phyloP scores from a whole-genome alignment of 805 yeast species.

The Debaryomyces prosopidis region DNA sequence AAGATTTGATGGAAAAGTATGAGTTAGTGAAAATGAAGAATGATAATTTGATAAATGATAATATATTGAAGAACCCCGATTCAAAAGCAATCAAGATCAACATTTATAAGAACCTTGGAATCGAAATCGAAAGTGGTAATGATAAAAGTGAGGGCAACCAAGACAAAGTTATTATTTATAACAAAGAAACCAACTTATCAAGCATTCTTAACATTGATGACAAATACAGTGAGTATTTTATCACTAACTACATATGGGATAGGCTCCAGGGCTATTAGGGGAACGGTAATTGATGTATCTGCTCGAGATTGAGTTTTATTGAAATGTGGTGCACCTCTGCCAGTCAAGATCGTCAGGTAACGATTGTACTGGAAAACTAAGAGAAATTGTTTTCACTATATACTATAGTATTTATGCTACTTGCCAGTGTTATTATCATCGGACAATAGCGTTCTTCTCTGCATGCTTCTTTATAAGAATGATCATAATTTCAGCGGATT shows the following conservation, averaged over 20 bases:
- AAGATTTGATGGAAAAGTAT: slow-evolving; percentile 37
- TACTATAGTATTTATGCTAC: too few relatives aligned
- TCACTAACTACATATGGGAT: slow-evolving; percentile 81
- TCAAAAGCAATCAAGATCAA: slow-evolving; percentile 54
- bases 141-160: slow-evolving; percentile 18
- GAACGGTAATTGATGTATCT: too few relatives aligned
- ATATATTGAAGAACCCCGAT: slow-evolving; percentile 37
- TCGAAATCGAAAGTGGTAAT: slow-evolving; percentile 42
- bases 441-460: too few relatives aligned
- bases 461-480: too few relatives aligned
- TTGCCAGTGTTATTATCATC: too few relatives aligned
- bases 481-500: too few relatives aligned
- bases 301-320: too few relatives aligned
- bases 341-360: too few relatives aligned
- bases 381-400: too few relatives aligned
- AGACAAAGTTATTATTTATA: slow-evolving; percentile 49
- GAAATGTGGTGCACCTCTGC: too few relatives aligned
- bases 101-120: slow-evolving; percentile 60
- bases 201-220: slow-evolving; percentile 53
- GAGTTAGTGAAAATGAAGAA: slow-evolving; percentile 34
- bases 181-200: slow-evolving; percentile 45
- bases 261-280: slow-evolving; percentile 18
- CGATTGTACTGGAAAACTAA: too few relatives aligned
- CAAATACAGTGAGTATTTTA: slow-evolving; percentile 64
- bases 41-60: slow-evolving; percentile 29